Evolutionary conservation across 164 flowering plant genomes (phyloP).

Genomic region (Brasenia schreberi): DNA sequence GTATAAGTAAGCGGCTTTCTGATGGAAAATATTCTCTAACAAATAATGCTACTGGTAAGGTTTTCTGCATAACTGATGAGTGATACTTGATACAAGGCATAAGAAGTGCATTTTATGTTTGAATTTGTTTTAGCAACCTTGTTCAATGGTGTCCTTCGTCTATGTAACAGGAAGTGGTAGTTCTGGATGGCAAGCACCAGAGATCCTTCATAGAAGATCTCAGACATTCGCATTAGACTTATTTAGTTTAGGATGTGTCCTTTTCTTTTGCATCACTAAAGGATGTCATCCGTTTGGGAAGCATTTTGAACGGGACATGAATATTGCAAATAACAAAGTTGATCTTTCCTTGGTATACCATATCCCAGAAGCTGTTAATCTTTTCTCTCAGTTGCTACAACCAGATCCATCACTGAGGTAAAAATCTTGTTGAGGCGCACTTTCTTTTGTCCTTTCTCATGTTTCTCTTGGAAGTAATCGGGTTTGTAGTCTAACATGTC

Average conservation of each 20-base stretch:
- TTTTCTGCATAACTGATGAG: neutral
- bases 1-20: conserved; percentile 61
- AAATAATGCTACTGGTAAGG: conserved; percentile 48
- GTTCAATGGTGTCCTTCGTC: neutral
- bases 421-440: neutral
- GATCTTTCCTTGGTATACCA: conserved; percentile 57
- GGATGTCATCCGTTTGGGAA: conserved; percentile 77
- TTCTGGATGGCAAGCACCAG: conserved; percentile 91
- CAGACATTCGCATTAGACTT: conserved; percentile 73
- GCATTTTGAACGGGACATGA: conserved; percentile 47
- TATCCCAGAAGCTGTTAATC: conserved; percentile 74
- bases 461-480: neutral
- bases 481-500: neutral
- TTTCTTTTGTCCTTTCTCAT: neutral
- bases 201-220: conserved; percentile 50
- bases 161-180: conserved; percentile 47
- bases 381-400: conserved; percentile 15
- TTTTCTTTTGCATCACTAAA: conserved; percentile 61
- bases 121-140: too few relatives aligned
- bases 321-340: conserved; percentile 35
- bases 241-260: conserved; percentile 73
- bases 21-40: conserved; percentile 49
- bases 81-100: too few relatives aligned
- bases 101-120: too few relatives aligned
- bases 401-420: conserved; percentile 1